Base-by-base conservation (phyloP, 75 land plant species). In the Larix kaempferi region DNA sequence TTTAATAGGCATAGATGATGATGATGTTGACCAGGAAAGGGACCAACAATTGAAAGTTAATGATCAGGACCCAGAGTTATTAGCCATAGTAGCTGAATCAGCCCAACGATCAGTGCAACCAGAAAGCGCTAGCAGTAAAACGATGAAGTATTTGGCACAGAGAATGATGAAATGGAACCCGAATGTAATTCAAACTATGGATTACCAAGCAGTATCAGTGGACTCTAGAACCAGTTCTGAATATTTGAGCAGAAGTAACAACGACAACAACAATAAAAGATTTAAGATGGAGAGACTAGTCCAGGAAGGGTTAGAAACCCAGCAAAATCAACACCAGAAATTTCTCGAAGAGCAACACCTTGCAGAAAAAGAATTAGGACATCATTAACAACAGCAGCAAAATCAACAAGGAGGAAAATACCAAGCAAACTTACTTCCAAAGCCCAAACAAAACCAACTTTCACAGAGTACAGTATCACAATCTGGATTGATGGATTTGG, bases 401-500 rank as follows among this genome's bases (percentile, higher is more conserved):
- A 7, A 6, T 44, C 52, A 44, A 44, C 52, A 44, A 44, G 7
- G 52, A 44, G 52, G 8, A 44, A 69, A 69, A 35, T 29, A 37
- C 11, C 72, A 21, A 21, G 41, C 3, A 69, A 69, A 39, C 13
- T 23, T 19, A 21, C 23, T 39, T 11, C 49, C 41, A 37, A n/a
- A 69, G 39, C 72, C 49, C 23, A n/a, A 69, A 69, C 23, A 69
- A 41, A 49, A 67, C 19, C 72, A 37, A 11, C 72, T 16, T 69
- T 69, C 72, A 19, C 72, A 69, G 21, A 44, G 23, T 44, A 41
- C 37, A 29, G 22, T 39, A 39, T 69, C 52, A 69, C 72, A 69
- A 6, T 39, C 72, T 69, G 72, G 49, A 69, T 69, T 69, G 14
- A 69, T 69, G 72, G 72, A 19, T 19, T 69, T 69, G 72, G 72